Conservation (phyloP, 139 green algal species). For the Eudorina sp. region DNA sequence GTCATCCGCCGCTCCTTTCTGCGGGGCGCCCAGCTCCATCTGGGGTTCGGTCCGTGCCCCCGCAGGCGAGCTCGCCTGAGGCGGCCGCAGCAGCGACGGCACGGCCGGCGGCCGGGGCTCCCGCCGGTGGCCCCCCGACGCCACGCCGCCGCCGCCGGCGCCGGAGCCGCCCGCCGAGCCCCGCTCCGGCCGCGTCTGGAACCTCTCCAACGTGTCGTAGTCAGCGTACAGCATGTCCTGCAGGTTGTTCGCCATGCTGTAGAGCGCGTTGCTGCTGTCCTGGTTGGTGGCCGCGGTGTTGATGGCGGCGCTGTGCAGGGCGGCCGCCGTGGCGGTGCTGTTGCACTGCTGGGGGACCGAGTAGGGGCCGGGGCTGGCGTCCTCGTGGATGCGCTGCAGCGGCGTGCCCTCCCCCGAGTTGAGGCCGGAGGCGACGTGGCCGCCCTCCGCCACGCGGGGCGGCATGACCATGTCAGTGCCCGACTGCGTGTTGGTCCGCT, state of each 20-base stretch:
- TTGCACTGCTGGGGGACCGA: too few species aligned
- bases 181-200: neutral
- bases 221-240: slow-evolving; percentile 31
- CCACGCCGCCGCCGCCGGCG: neutral
- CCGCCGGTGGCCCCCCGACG: neutral
- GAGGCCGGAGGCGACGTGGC: neutral
- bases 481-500: slow-evolving; percentile 41
- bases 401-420: neutral
- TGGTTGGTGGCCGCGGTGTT: neutral
- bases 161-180: neutral
- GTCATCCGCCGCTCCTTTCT: too few species aligned
- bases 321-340: slow-evolving; percentile 21
- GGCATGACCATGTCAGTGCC: slow-evolving; percentile 12
- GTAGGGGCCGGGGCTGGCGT: neutral
- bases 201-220: slow-evolving; percentile 13
- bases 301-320: neutral
- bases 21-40: neutral
- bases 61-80: neutral
- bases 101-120: neutral
- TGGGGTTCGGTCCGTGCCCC: neutral
- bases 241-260: slow-evolving; percentile 16
- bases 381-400: neutral
- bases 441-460: neutral
- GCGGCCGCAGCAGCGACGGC: neutral
- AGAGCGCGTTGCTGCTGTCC: neutral